phyloP scores from a whole-genome alignment of 2,329 filamentous ascomycete genomes.

The Colletotrichum theobromicola region DNA sequence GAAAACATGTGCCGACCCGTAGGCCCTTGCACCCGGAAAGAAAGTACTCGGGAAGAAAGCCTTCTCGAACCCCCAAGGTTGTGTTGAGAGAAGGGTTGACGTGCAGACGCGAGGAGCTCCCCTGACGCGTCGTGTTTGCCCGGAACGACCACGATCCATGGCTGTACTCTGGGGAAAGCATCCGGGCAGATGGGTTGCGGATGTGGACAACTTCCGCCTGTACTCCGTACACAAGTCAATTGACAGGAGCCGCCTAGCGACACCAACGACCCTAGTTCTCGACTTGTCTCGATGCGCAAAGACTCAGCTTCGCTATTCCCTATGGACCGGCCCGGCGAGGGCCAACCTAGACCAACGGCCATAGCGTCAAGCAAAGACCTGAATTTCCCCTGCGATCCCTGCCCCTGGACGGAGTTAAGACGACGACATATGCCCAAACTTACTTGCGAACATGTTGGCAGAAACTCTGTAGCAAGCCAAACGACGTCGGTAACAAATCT shows the following conservation, averaged over 20 bases:
- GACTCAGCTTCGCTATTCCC: neutral
- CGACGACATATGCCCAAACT: neutral
- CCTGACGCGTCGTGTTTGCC: neutral
- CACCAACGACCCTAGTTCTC: neutral
- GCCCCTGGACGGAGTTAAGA: slow-evolving; percentile 1
- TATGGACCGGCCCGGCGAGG: slow-evolving; percentile 16
- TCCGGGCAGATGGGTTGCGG: neutral
- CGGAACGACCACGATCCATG: neutral
- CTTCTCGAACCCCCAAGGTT: neutral
- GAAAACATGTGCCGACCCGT: neutral
- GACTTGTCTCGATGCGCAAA: neutral
- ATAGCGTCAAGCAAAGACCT: slow-evolving; percentile 20
- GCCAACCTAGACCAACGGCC: neutral
- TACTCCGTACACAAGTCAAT: neutral
- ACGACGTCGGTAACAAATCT: neutral
- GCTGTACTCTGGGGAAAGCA: neutral
- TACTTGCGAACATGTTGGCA: neutral
- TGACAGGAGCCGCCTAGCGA: neutral
- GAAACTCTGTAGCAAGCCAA: neutral
- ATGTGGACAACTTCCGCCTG: neutral
- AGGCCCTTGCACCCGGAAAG: neutral
- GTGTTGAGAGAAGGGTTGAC: neutral
- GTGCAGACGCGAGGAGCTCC: neutral
- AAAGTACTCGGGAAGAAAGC: neutral
- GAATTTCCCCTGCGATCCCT: slow-evolving; percentile 10